Evolutionary conservation across 1,284 basidiomycete genomes (phyloP).

Genomic region (Ceratobasidium theobromae): DNA sequence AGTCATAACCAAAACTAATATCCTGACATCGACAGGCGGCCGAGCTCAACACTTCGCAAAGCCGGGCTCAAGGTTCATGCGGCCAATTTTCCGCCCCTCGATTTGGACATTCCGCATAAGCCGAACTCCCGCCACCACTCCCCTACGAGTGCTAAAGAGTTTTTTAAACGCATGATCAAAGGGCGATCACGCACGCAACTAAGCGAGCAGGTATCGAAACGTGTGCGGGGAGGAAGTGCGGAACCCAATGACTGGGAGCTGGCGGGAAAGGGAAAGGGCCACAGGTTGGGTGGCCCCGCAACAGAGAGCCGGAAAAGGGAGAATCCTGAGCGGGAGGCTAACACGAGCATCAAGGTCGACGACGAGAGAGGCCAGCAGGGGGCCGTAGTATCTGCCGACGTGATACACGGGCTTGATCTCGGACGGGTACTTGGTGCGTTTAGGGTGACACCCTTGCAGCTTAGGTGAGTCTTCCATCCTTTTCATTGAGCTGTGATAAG

Average conservation of each 20-base stretch:
- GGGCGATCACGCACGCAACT: slow-evolving; percentile 1
- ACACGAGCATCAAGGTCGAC: not conserved
- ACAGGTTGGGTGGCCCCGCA: not conserved
- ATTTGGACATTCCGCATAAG: not conserved
- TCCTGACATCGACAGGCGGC: slow-evolving; percentile 1
- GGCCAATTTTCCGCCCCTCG: not conserved
- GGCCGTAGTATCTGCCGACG: not conserved
- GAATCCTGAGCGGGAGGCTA: not conserved
- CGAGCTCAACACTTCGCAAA: not conserved
- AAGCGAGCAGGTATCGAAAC: slow-evolving; percentile 13
- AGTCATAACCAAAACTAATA: not conserved
- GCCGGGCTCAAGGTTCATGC: slow-evolving; percentile 15
- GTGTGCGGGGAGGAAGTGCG: slow-evolving; percentile 8
- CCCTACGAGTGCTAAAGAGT: slow-evolving; percentile 12
- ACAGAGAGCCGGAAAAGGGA: not conserved
- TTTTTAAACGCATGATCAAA: slow-evolving; percentile 24
- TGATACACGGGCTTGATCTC: slow-evolving; percentile 4
- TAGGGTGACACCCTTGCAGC: slow-evolving; percentile 34
- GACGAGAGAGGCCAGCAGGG: not conserved
- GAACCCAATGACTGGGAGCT: slow-evolving; percentile 10
- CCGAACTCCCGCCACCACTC: not conserved
- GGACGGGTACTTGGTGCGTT: slow-evolving; percentile 12
- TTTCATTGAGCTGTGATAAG: too few species aligned
- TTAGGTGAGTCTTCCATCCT: slow-evolving; percentile 51
- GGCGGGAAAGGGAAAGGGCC: slow-evolving; percentile 7